Base-by-base conservation (phyloP, 108 stramenopile genomes). In the Aurantiochytrium sp. region DNA sequence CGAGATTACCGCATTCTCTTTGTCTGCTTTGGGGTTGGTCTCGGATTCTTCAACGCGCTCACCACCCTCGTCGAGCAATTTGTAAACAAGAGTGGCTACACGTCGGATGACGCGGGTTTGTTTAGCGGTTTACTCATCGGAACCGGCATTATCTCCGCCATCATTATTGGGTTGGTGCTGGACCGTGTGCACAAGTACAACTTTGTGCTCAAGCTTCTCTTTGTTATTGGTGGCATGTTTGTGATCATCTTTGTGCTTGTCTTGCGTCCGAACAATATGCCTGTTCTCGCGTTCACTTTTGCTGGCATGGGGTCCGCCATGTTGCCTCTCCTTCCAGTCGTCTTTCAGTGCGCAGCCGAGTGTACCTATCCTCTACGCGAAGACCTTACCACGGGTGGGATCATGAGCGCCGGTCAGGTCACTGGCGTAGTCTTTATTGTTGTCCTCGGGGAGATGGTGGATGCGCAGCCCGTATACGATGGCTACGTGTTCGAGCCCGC, bases 11-110 rank as follows among this genome's bases (percentile, higher is more conserved):
- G 5, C 0, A 5, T 89, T 6, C 72, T 93, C 49, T 29, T 89
- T 14, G 12, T 89, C 18, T 19, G 58, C 49, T 92, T 93, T 58
- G 72, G 72, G 5, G 4, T 88, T n/a, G 93, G 93, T 5, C 60
- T 93, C 23, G 90, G 90, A 5, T 47, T 92, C 44, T 93, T 93
- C 89, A 91, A 93, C 72, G 60, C 91, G 14, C 49, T 93, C 43
- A 51, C 91, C 53, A 93, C 93, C 0, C 87, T 93, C 35, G 35
- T 93, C 18, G 88, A 89, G 5, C 90, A 93, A 28, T 59, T 92
- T 23, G 59, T 92, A 1, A 53, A 23, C 21, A 90, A 90, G 44
- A 88, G 88, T 43, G 92, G 91, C 12, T 93, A 93, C 72, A 58
- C 55, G 35, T 69, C 87, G 18, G 91, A 90, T 53, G 91, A 91